A percentile compares a stretch with the other conserved stretches of the same genome.
phyloP scores from a whole-genome alignment of 768 basidiomycete genomes.

The Chalciporus chontae region DNA sequence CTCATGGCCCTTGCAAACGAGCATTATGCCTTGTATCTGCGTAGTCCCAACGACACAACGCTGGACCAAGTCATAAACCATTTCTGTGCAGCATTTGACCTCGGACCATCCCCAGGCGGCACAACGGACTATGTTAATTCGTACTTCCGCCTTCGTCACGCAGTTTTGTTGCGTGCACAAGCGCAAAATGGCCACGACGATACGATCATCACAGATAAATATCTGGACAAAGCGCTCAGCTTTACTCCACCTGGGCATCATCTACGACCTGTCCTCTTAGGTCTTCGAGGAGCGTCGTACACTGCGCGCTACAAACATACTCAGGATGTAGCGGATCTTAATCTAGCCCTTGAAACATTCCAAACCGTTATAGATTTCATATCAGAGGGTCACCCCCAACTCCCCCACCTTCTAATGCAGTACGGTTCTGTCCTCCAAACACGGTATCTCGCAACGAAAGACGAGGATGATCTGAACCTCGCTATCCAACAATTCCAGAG shows the following conservation, averaged over 20 bases:
- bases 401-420: constrained; percentile 7
- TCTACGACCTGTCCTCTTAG: constrained; percentile 9
- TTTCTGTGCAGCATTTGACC: constrained; percentile 17
- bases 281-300: constrained; percentile 10
- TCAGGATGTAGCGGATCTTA: constrained; percentile 13
- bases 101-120: constrained; percentile 7
- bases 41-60: background rate
- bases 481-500: constrained; percentile 11
- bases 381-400: constrained; percentile 11
- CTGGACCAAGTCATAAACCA: constrained; percentile 11
- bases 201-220: background rate
- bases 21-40: constrained; percentile 6
- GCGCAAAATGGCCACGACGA: background rate
- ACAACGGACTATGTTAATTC: constrained; percentile 1
- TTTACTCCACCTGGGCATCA: constrained; percentile 5
- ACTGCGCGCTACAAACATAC: constrained; percentile 9
- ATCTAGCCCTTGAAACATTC: constrained; percentile 6
- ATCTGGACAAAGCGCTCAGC: constrained; percentile 10
- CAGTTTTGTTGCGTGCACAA: background rate
- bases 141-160: constrained; percentile 10
- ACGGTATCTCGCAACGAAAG: constrained; percentile 10
- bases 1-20: constrained; percentile 10
- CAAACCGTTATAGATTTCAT: constrained; percentile 5
- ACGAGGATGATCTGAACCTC: constrained; percentile 19
- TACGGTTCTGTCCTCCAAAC: constrained; percentile 18